Conservation (phyloP, 805 yeast species). For the Ogataea pignaliae region DNA sequence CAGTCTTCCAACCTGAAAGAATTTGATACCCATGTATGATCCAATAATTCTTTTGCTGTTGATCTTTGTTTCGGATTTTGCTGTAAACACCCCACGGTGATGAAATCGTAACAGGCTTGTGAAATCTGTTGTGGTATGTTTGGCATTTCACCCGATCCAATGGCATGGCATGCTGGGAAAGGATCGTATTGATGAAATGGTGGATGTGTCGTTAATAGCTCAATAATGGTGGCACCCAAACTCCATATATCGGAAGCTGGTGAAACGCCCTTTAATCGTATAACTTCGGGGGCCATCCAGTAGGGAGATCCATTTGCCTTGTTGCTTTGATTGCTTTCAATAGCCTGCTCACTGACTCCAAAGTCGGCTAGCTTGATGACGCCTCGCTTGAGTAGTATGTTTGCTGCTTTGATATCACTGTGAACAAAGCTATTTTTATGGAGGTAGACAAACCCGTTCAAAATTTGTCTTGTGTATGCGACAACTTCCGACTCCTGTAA, state of each 20-base stretch:
- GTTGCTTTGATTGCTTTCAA: constrained; percentile 29
- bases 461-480: constrained; percentile 47
- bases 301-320: constrained; percentile 47
- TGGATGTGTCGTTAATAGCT: constrained; percentile 79
- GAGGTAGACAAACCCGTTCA: constrained; percentile 57
- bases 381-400: constrained; percentile 52
- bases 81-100: constrained; percentile 64
- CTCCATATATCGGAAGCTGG: constrained; percentile 92
- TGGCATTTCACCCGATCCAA: constrained; percentile 71
- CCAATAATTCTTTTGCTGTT: constrained; percentile 49
- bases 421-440: constrained; percentile 75
- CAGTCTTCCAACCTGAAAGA: no score
- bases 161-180: constrained; percentile 79
- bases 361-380: constrained; percentile 71
- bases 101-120: constrained; percentile 37
- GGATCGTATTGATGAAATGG: constrained; percentile 76
- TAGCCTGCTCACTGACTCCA: constrained; percentile 63
- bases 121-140: constrained; percentile 48
- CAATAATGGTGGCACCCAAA: constrained; percentile 90
- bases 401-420: constrained; percentile 75
- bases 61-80: constrained; percentile 59
- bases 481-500: constrained; percentile 52
- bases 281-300: constrained; percentile 50
- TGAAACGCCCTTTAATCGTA: constrained; percentile 40
- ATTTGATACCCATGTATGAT: constrained; percentile 56